Evolutionary conservation across 257 asterid genomes (phyloP), one percentile per base, ranked within the genome.

Genomic region (Lycium ferocissimum): DNA sequence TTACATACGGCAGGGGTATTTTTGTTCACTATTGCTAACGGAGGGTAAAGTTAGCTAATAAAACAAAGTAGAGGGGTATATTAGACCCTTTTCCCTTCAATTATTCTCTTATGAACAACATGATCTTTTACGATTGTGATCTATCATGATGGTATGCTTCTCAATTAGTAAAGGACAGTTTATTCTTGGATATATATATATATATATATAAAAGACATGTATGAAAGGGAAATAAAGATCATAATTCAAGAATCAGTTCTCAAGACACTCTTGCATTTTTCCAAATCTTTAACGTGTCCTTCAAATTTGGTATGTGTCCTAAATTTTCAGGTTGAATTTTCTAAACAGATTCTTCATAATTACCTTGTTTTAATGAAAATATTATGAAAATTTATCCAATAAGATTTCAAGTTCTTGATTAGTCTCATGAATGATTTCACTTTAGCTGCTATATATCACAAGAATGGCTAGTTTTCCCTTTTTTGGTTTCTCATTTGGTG

Each of bases 221-320:
- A 51, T 67, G 33, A 26, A 26, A 26, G 33, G 33, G 33, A 26
- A 26, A 26, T 26, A 26, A 26, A 26, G 33, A 26, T 26, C 33
- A 26, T 26, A 26, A 83, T 86, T 88, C 88, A 83, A 84, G 87
- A 85, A 86, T 88, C 86, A 86, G 33, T 14, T 66, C 73, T 22
- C 26, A 40, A 76, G 47, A 9, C 26, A 6, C 26, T 84, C 87
- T 82, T 80, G 88, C 61, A 63, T 83, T 62, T 85, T 70, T 70
- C 57, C 85, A 71, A 83, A 87, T 70, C 90, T 90, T 86, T 86
- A 67, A 70, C 90, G 85, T 88, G 88, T 67, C 85, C 49, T 72
- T 56, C 81, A 51, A 72, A 15, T 37, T 63, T 66, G 65, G 82
- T 78, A 78, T 53, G 82, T 78, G 11, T 51, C 62, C 43, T 83